phyloP scores from a whole-genome alignment of 306 rosid species.

The Vicia villosa region DNA sequence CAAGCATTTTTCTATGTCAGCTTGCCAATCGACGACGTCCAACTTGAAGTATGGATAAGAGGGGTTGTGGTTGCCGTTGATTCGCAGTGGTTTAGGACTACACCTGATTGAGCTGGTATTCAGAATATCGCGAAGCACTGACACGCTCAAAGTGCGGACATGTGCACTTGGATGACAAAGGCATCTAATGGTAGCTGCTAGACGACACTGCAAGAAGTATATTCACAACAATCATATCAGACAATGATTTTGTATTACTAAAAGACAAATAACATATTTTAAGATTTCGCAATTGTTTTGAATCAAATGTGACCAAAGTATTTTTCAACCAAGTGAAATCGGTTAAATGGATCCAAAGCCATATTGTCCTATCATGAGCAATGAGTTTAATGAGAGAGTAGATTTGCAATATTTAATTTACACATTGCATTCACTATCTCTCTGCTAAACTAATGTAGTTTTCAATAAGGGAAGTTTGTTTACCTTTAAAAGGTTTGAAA shows the following conservation, averaged over 20 bases:
- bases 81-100: constrained; percentile 46
- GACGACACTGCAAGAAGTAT: constrained; percentile 73
- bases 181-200: constrained; percentile 78
- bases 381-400: background rate
- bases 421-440: constrained; percentile 10
- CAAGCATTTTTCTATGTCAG: constrained; percentile 79
- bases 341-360: background rate
- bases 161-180: constrained; percentile 94
- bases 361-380: background rate
- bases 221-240: constrained; percentile 33
- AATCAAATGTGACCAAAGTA: background rate
- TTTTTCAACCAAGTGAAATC: background rate
- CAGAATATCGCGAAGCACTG: constrained; percentile 88
- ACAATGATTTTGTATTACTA: background rate
- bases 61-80: constrained; percentile 52
- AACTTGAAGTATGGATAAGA: constrained; percentile 59
- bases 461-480: constrained; percentile 14
- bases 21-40: constrained; percentile 74
- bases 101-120: constrained; percentile 60
- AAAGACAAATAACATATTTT: background rate
- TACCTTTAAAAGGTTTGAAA: constrained; percentile 87
- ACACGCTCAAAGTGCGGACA: constrained; percentile 80
- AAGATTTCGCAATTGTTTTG: constrained; percentile 1
- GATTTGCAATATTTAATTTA: background rate
- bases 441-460: background rate